Evolutionary conservation across 2,329 filamentous ascomycete genomes (phyloP).

Genomic region (Talaromyces funiculosus): DNA sequence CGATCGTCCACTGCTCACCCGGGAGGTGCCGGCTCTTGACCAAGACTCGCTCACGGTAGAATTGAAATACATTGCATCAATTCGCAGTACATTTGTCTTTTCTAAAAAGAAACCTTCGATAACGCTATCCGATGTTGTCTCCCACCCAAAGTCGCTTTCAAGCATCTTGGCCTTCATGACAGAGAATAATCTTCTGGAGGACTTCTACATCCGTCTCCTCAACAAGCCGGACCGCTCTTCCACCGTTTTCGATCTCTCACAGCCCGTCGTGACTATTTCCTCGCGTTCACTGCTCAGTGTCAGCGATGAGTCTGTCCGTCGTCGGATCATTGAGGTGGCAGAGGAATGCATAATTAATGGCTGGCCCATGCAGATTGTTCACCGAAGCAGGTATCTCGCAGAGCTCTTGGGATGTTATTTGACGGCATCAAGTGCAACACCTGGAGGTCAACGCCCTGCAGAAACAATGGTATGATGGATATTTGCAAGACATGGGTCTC

Average conservation of each 20-base stretch:
- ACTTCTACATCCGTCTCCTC: background rate
- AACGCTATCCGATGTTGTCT: background rate
- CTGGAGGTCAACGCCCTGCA: too few species aligned
- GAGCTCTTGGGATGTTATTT: slow-evolving; percentile 7
- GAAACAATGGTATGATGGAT: too few species aligned
- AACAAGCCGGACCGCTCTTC: background rate
- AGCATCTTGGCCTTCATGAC: background rate
- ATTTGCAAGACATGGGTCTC: too few species aligned
- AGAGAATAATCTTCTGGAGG: background rate
- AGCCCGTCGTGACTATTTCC: background rate
- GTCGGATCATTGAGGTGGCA: background rate
- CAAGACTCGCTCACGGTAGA: background rate
- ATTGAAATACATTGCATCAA: background rate
- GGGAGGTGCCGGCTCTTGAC: background rate
- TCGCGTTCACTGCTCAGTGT: background rate
- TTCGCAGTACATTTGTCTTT: background rate
- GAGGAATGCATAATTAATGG: background rate
- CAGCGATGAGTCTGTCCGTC: background rate
- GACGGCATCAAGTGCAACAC: background rate
- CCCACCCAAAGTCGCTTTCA: background rate
- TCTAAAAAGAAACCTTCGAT: background rate
- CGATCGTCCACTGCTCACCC: slow-evolving; percentile 25
- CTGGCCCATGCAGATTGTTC: background rate
- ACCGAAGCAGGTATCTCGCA: slow-evolving; percentile 3
- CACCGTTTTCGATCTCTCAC: background rate